phyloP scores from a whole-genome alignment of 176 grass and related monocot genomes.

The Zea luxurians region DNA sequence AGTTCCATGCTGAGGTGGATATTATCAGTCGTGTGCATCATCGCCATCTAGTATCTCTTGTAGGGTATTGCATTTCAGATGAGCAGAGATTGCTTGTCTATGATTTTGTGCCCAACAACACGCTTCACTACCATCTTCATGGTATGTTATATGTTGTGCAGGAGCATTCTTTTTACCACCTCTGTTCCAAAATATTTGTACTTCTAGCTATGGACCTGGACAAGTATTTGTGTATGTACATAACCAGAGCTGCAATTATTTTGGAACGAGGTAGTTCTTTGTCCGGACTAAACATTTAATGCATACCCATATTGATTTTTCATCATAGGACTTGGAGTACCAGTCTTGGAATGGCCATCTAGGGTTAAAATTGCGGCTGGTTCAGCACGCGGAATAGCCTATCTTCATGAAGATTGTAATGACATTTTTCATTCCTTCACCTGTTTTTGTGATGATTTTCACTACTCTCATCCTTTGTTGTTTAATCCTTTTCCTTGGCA shows the following conservation, averaged over 20 bases:
- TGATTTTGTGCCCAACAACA: slow-evolving; percentile 84
- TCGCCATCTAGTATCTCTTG: slow-evolving; percentile 93
- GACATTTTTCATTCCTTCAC: slow-evolving; percentile 11
- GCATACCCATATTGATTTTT: slow-evolving; percentile 15
- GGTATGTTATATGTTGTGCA: slow-evolving; percentile 43
- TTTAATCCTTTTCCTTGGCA: slow-evolving; percentile 30
- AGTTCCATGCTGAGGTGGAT: slow-evolving; percentile 95
- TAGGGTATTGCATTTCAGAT: slow-evolving; percentile 83
- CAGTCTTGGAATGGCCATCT: slow-evolving; percentile 78
- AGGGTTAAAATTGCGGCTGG: slow-evolving; percentile 91
- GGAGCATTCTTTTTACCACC: background rate
- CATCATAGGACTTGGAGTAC: slow-evolving; percentile 48
- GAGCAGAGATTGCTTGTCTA: slow-evolving; percentile 89
- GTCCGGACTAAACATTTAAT: background rate
- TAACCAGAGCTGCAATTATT: no score
- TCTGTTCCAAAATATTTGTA: background rate
- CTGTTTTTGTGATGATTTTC: slow-evolving; percentile 17
- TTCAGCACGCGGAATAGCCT: slow-evolving; percentile 83
- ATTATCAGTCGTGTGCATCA: slow-evolving; percentile 97
- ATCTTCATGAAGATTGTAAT: slow-evolving; percentile 99
- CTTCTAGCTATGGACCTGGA: background rate
- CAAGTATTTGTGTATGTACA: no score
- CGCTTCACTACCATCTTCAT: slow-evolving; percentile 89
- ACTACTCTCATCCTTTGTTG: background rate
- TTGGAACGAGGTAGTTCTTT: background rate